Base-by-base conservation (phyloP, 441 rosid species). In the Aleurites moluccanus region DNA sequence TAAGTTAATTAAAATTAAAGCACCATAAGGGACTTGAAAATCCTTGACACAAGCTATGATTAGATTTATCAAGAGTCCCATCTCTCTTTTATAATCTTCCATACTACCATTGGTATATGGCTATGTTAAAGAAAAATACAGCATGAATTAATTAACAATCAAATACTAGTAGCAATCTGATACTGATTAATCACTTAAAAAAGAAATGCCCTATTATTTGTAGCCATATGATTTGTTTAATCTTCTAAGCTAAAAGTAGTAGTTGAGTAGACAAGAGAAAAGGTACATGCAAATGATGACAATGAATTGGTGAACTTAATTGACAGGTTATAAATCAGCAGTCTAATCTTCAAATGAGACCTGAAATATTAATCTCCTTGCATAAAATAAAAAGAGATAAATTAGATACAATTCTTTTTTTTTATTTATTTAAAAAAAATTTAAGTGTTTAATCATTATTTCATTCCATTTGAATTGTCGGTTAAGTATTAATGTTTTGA, bases 221-320 rank as follows among this genome's bases (percentile, higher is more conserved):
- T 33, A n/a, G 61, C 73, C 73, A 53, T 53, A 33, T 35, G 49
- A 52, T 69, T 2, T 50, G 72, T n/a, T 68, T 53, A 28, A 21
- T 30, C n/a, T 4, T 21, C 9, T 53, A n/a, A n/a, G 73, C 28
- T 21, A 33, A n/a, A 21, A 50, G 20, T 52, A 20, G 72, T 44
- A 49, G n/a, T 9, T 67, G 56, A 38, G 14, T 30, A 35, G 61
- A 7, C 44, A 33, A 21, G 23, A 50, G 72, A 68, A 50, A 18
- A 68, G 25, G n/a, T n/a, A 44, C 1, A 68, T 3, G 27, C 20
- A 70, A n/a, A 35, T 53, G 57, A 70, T 38, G 38, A 38, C 6
- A 5, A 9, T 38, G 40, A 38, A 38, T 38, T 6, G 73, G 30
- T 55, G 52, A 28, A 11, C 35, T 9, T 38, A 38, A 38, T 16